Conservation (phyloP, 108 stramenopile genomes). For the Cafeteria roenbergensis region DNA sequence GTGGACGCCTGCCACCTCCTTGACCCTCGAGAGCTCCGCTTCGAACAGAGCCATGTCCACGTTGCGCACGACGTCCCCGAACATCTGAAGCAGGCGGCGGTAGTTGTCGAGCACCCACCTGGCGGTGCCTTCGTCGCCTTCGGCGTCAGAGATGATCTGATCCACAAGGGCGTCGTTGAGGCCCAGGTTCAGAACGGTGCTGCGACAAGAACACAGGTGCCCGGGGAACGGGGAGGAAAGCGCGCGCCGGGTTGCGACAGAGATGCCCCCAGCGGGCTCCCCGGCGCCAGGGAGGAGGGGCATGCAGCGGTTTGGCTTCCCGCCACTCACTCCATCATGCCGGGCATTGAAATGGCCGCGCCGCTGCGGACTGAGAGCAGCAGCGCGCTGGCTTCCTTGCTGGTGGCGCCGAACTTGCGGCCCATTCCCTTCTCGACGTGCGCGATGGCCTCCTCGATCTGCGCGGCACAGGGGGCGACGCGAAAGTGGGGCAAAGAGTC, state of each 20-base stretch:
- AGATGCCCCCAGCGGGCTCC: no score
- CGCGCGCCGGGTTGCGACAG: no score
- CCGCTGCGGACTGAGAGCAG: slow-evolving; percentile 42
- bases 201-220: no score
- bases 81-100: slow-evolving; percentile 69
- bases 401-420: slow-evolving; percentile 26
- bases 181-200: slow-evolving; percentile 64
- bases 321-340: slow-evolving; percentile 47
- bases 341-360: slow-evolving; percentile 45
- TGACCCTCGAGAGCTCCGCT: slow-evolving; percentile 42
- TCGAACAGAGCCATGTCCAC: slow-evolving; percentile 63
- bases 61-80: slow-evolving; percentile 60
- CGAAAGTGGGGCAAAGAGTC: no score
- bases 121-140: slow-evolving; percentile 49
- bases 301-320: no score
- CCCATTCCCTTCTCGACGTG: slow-evolving; percentile 30
- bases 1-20: slow-evolving; percentile 33
- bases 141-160: no score
- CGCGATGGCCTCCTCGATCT: slow-evolving; percentile 21
- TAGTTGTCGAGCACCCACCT: slow-evolving; percentile 65
- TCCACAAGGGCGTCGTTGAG: slow-evolving; percentile 61
- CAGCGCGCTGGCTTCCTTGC: no score
- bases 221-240: no score
- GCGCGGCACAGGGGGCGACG: no score
- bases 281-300: no score